Evolutionary conservation across 176 grass and related monocot genomes (phyloP), one percentile per base, ranked within the genome.

Genomic region (Carex pumila): DNA sequence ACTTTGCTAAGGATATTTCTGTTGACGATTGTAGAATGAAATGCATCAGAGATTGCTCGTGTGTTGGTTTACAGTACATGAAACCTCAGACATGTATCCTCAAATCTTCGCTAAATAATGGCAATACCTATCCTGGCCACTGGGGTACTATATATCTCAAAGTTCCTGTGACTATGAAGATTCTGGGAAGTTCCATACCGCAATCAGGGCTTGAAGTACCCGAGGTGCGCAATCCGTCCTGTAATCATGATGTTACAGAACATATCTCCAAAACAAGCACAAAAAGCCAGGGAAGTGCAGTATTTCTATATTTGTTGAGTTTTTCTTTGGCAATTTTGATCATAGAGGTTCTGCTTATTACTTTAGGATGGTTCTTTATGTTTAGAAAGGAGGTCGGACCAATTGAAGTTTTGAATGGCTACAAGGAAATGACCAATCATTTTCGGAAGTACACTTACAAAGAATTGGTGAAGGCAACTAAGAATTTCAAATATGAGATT

Each of bases 101-200:
- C 84, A 93, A 93, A 83, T 90, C 85, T 82, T 68, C 90, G 37
- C 75, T 93, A 55, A 85, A 84, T 82, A 93, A 93, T 15, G 91
- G 91, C 21, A 77, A 65, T 32, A 81, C 86, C 25, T 88, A 81
- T 58, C 91, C 91, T 0, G 80, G 84, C 5, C 12, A 80, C 60
- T 80, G 85, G 3, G 91, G 89, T 3, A 88, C 86, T 0, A 78
- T 88, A 25, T 93, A 88, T 79, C 19, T 93, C 61, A 93, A 89
- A 87, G 73, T 93, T 5, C 88, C 91, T 0, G 78, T 62, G 0
- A 54, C 71, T 59, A 81, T 88, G 65, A 25, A 30, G 52, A 57
- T 80, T 41, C 78, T 84, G 12, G 49, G 81, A 34, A 6, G 58
- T 2, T 81, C 43, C 0, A 68, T 90, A 19, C 45, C 76, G 7